Evolutionary conservation across 345 rosid species (phyloP), one percentile per base, ranked within the genome.

Genomic region (Ailanthus altissimus): DNA sequence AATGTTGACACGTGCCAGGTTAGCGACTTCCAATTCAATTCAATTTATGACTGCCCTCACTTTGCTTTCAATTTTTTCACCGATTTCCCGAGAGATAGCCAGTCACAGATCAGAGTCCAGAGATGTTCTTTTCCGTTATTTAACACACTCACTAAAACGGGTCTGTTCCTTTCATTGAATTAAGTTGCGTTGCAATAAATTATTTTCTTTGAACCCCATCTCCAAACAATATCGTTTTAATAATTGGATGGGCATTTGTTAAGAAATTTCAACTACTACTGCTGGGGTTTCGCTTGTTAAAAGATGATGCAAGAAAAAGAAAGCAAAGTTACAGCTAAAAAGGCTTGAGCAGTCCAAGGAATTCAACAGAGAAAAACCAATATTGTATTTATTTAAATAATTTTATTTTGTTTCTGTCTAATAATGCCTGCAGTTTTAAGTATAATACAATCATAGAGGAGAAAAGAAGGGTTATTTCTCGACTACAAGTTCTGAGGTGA

Each of bases 51-150:
- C 23, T n/a, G 1, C 2, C 13, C 4, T 45, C 43, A 38, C 2
- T 78, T 58, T 72, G 80, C 60, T 64, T 84, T 81, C 63, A 84
- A 67, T 78, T 66, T 28, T 20, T 28, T 84, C 84, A 80, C 82
- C 78, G 1, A 67, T 67, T 77, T 67, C 84, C 76, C 63, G 82
- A 16, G 68, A 32, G n/a, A 36, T n/a, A 8, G 26, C 2, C 64
- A 7, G 56, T 28, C 28, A 21, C 53, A 45, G 36, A 20, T 32
- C 11, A 45, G 26, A 43, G 26, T 74, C 36, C 36, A 75, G 12
- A 51, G 49, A 36, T 63, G 69, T 15, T 69, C 68, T 47, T 70
- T 68, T 25, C 58, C 18, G 20, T 53, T 18, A 6, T 53, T 53
- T 14, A 50, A 15, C 16, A 50, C 15, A 50, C 54, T 18, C 58